Percentiles rank a stretch among this genome's conserved stretches.
phyloP scores from a whole-genome alignment of 106 monocot species.

The Platanthera zijinensis region DNA sequence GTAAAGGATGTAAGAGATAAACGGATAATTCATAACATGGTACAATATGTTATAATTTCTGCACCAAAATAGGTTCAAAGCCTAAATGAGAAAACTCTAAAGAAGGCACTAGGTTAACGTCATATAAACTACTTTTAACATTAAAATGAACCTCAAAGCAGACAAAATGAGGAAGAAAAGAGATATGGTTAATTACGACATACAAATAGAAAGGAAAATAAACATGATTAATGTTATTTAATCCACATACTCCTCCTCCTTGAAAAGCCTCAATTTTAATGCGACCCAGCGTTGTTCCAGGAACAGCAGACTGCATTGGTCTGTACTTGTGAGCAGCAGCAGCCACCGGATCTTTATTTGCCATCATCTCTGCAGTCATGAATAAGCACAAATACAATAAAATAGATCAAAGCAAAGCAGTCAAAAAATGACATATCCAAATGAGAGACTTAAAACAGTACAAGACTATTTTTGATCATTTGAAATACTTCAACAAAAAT shows the following conservation, averaged over 20 bases:
- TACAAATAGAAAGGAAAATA: neutral
- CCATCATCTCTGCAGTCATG: slow-evolving; percentile 61
- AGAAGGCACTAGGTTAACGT: neutral
- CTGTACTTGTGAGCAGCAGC: slow-evolving; percentile 95
- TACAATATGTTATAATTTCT: neutral
- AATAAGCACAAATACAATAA: neutral
- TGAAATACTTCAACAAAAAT: neutral
- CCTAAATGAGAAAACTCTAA: neutral
- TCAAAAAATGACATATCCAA: neutral
- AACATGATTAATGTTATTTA: neutral
- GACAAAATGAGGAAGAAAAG: neutral
- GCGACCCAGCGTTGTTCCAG: slow-evolving; percentile 95
- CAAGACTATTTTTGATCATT: neutral
- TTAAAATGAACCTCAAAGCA: neutral
- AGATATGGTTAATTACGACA: neutral
- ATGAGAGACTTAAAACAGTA: neutral
- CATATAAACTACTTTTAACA: neutral
- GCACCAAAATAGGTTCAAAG: neutral
- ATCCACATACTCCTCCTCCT: slow-evolving; percentile 62
- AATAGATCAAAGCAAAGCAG: neutral
- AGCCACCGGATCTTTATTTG: slow-evolving; percentile 81
- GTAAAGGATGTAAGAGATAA: neutral
- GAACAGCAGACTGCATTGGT: slow-evolving; percentile 97
- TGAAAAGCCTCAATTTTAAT: slow-evolving; percentile 94
- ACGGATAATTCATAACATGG: neutral